These are phyloP conservation scores for Mycogone perniciosa DNA, from an alignment of 2,329 filamentous ascomycete species.

Conservation along the genomic window DNA sequence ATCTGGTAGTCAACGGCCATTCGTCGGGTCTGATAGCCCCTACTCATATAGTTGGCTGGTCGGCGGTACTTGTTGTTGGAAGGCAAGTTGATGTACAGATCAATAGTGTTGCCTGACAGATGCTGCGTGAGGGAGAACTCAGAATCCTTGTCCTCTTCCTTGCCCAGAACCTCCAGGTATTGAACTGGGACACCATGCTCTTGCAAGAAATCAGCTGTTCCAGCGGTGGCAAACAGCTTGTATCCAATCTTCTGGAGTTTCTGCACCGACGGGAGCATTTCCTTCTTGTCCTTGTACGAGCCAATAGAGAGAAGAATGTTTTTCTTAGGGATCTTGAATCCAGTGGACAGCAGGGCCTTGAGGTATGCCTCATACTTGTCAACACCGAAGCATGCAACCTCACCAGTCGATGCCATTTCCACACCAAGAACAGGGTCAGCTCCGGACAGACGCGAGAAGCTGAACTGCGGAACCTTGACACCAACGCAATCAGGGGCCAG, in stretches of 20 bases:
- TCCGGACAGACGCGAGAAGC: slow-evolving; percentile 92
- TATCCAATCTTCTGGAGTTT: slow-evolving; percentile 88
- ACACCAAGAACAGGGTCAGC: slow-evolving; percentile 95
- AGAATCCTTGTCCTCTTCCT: slow-evolving; percentile 78
- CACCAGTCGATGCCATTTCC: slow-evolving; percentile 98
- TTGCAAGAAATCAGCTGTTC: slow-evolving; percentile 93
- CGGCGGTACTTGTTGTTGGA: slow-evolving; percentile 96
- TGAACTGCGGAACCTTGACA: slow-evolving; percentile 98
- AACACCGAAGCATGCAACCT: slow-evolving; percentile 91
- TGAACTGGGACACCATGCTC: slow-evolving; percentile 89
- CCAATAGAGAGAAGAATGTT: slow-evolving; percentile 95
- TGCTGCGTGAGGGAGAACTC: slow-evolving; percentile 97
- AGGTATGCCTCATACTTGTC: slow-evolving; percentile 98
- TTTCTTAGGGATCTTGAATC: slow-evolving; percentile 92
- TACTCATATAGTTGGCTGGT: slow-evolving; percentile 97
- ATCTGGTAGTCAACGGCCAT: slow-evolving; percentile 99
- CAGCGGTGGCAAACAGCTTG: slow-evolving; percentile 92
- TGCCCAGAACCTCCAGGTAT: slow-evolving; percentile 80
- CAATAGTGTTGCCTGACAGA: slow-evolving; percentile 94
- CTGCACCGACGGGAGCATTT: slow-evolving; percentile 88
- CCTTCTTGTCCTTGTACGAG: slow-evolving; percentile 95
- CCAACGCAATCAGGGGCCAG: slow-evolving; percentile 80
- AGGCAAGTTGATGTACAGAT: slow-evolving; percentile 98
- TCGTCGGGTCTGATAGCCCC: slow-evolving; percentile 90
- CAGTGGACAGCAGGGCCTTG: slow-evolving; percentile 90